A percentile compares a stretch with the other conserved stretches of the same genome.
Evolutionary conservation across 306 rosid genomes (phyloP).

Genomic region (Bauhinia variegata): DNA sequence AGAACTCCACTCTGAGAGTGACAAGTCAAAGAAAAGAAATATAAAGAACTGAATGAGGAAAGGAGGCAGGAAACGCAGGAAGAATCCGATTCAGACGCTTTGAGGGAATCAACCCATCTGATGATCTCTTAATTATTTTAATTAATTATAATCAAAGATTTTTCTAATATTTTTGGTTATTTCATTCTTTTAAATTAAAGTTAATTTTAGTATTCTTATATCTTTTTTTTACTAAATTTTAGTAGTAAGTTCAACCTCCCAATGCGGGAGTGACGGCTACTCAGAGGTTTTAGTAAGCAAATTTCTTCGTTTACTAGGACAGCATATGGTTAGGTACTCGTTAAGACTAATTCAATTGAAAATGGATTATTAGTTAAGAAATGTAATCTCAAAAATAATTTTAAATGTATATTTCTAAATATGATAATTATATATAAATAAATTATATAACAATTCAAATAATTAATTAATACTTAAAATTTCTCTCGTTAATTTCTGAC

Average conservation of each 20-base stretch:
- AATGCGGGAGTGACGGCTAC: too few species aligned
- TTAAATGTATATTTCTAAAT: too few species aligned
- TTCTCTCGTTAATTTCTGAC: too few species aligned
- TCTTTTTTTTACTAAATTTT: background rate
- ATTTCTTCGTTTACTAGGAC: too few species aligned
- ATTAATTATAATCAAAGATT: background rate
- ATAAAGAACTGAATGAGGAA: conserved; percentile 21
- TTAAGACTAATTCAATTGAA: too few species aligned
- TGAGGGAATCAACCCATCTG: conserved; percentile 56
- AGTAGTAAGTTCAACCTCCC: background rate
- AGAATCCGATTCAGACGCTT: conserved; percentile 74
- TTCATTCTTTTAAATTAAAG: background rate
- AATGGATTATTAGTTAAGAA: too few species aligned
- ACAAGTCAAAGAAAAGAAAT: conserved; percentile 51
- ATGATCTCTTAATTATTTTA: background rate
- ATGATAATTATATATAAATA: too few species aligned
- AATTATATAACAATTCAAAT: too few species aligned
- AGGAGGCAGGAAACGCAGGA: conserved; percentile 47
- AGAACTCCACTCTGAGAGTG: conserved; percentile 52
- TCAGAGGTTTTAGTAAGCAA: too few species aligned
- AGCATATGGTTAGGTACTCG: too few species aligned
- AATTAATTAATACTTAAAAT: too few species aligned
- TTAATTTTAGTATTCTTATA: background rate
- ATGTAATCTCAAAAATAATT: too few species aligned
- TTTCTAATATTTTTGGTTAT: background rate